Base-by-base conservation (phyloP, 2,329 filamentous ascomycete species). In the Stagonosporopsis rhizophila region DNA sequence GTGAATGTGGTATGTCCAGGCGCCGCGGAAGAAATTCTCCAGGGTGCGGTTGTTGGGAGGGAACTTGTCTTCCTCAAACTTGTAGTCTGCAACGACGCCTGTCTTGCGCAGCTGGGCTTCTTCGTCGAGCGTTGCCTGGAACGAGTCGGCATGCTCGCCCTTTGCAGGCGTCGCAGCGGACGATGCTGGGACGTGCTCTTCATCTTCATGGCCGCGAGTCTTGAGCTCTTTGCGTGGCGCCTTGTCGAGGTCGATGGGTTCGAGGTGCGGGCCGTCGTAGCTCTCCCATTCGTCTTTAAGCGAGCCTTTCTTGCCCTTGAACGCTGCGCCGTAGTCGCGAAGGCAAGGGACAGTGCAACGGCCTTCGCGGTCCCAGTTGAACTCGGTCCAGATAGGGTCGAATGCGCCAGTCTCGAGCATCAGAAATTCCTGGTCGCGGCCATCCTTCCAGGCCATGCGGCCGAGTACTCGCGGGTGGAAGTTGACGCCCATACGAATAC, bases 401-500 rank as follows among this genome's bases (percentile, higher is more conserved):
- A 85, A 84, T 4, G 82, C 79, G 5, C 80, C 82, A 1, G 82
- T 84, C 66, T 85, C 82, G n/a, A 85, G 76, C 82, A 84, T 85
- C 9, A 80, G 74, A 48, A 84, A 80, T 53, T 85, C 82, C 4
- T 79, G 77, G 52, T 83, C 82, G 42, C 81, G 77, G 3, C 78
- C 78, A 56, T 85, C 83, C 62, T 84, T 84, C 74, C 82, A 83
- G 2, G 82, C 80, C 81, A 85, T 84, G 42, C 82, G 79, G 2
- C 83, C 82, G 22, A 85, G 77, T 5, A 85, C 79, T 17, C 81
- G 76, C 1, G 83, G 83, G 53, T 85, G 83, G 67, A 84, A 85
- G 58, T 85, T 85, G 57, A 85, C 76, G 2, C 82, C 82, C 83
- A 85, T 85, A 44, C 83, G 75, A 9, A 85, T 82, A 28, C 82